phyloP scores from a whole-genome alignment of 805 yeast genomes.

The Cyberlindnera maritima region DNA sequence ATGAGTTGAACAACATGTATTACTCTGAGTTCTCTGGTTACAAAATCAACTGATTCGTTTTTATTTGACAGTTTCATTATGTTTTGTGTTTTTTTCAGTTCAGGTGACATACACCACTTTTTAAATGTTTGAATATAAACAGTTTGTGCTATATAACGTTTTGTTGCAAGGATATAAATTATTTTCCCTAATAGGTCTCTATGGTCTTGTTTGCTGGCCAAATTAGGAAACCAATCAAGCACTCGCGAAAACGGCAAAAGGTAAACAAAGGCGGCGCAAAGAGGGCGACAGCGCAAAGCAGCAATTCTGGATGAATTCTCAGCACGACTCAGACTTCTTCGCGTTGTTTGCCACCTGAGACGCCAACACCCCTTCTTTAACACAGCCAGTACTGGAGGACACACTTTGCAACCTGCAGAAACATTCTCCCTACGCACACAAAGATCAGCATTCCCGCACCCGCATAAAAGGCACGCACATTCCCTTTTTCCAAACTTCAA shows the following conservation, averaged over 20 bases:
- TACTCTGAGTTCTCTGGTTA: slow-evolving; percentile 29
- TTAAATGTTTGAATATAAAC: too few species aligned
- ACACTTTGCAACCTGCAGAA: too few species aligned
- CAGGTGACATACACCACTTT: too few species aligned
- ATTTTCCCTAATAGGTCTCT: background rate
- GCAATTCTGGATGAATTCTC: background rate
- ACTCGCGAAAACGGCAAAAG: background rate
- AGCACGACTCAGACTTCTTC: background rate
- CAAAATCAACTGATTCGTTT: slow-evolving; percentile 14
- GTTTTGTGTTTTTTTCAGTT: too few species aligned
- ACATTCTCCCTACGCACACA: background rate
- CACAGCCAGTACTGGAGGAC: too few species aligned
- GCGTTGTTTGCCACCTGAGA: background rate
- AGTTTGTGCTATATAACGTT: background rate
- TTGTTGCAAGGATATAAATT: background rate
- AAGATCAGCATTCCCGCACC: slow-evolving; percentile 2
- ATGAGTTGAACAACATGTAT: slow-evolving; percentile 27
- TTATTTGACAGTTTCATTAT: too few species aligned
- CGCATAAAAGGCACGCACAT: slow-evolving; percentile 1
- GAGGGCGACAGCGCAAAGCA: background rate
- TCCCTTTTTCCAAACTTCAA: background rate
- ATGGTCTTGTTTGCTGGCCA: background rate
- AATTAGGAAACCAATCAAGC: background rate
- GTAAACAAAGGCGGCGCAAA: slow-evolving; percentile 1
- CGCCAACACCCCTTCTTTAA: too few species aligned